Evolutionary conservation across 225 moss, liverwort and hornwort genomes (phyloP), one percentile per base, ranked within the genome.

Genomic region (Climacium dendroides): DNA sequence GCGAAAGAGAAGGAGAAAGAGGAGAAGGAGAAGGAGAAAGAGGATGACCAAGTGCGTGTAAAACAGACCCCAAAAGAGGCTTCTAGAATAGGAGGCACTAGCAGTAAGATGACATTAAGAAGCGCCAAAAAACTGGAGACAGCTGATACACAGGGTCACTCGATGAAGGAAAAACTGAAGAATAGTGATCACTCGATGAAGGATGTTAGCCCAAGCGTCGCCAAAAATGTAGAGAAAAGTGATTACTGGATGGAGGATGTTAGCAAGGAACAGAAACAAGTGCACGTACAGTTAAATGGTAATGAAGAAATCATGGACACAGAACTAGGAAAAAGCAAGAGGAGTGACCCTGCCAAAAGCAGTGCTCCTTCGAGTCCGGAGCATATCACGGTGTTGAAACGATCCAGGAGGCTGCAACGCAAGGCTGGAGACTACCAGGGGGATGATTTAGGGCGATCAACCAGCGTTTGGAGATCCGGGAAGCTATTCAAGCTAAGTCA

Each of bases 321-420:
- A 37, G 9, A 43, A 41, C 11, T 74, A 58, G 83, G 74, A 13
- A 65, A 62, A 55, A 25, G 55, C 18, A n/a, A 76, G 60, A 60
- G 79, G 78, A 57, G 18, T 26, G 57, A 57, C 20, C 32, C 32
- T 41, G 20, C 32, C 60, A 6, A 6, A 9, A 25, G 41, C 4
- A 80, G 61, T 34, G 32, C 84, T 19, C 83, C 90, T 18, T 83
- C 89, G 24, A 86, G 91, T 54, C 76, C 77, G 13, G 91, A 89
- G 83, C 83, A 45, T 37, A 39, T 78, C 35, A 29, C 26, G 75
- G 43, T 79, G 47, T 41, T 88, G 65, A 91, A 88, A 48, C 88
- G 91, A 54, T 76, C 88, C 83, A 88, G 81, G 72, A 88, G 86
- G 65, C 79, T 86, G 69, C 84, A 80, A 37, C 88, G 81, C 13